Evolutionary conservation across 352 stramenopile genomes (phyloP).

Genomic region (Phytopythium mirpurense): DNA sequence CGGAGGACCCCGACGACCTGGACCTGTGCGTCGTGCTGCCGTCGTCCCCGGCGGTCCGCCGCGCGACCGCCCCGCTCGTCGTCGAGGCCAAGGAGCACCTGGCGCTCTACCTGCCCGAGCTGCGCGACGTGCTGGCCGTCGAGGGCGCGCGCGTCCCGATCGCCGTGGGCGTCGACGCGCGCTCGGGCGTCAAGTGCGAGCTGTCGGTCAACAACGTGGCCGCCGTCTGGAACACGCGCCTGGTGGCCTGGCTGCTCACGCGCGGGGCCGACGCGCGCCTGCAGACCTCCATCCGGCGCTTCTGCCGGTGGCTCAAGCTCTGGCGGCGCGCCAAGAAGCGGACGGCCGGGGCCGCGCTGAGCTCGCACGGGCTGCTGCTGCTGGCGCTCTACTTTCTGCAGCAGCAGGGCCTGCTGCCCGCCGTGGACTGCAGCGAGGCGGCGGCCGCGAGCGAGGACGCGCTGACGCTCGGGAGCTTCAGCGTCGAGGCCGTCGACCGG

Average conservation of each 20-base stretch:
- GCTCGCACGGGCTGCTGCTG: constrained; percentile 66
- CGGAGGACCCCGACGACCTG: constrained; percentile 34
- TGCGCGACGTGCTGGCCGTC: constrained; percentile 23
- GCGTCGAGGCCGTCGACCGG: constrained; percentile 13
- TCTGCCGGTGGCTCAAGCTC: constrained; percentile 53
- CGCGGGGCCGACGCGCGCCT: constrained; percentile 2
- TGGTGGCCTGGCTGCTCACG: constrained; percentile 33
- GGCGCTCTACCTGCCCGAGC: constrained; percentile 35
- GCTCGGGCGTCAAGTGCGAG: constrained; percentile 43
- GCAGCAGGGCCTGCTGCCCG: constrained; percentile 30
- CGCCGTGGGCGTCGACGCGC: constrained; percentile 45
- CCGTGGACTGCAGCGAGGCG: constrained; percentile 31
- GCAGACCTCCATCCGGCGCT: constrained; percentile 15
- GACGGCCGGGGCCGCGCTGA: constrained; percentile 33
- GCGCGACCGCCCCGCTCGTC: constrained; percentile 44
- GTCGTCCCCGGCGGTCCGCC: constrained; percentile 35
- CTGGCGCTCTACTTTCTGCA: constrained; percentile 73
- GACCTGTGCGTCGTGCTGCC: constrained; percentile 71
- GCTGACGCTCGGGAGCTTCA: constrained; percentile 17
- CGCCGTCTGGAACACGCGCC: constrained; percentile 74
- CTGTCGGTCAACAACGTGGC: constrained; percentile 81
- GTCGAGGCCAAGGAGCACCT: constrained; percentile 71
- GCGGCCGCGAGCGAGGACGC: constrained; percentile 14
- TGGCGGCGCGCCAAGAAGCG: constrained; percentile 35
- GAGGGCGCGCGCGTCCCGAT: constrained; percentile 63